phyloP scores from a whole-genome alignment of 163 green algal genomes.

The Scenedesmus sp. region DNA sequence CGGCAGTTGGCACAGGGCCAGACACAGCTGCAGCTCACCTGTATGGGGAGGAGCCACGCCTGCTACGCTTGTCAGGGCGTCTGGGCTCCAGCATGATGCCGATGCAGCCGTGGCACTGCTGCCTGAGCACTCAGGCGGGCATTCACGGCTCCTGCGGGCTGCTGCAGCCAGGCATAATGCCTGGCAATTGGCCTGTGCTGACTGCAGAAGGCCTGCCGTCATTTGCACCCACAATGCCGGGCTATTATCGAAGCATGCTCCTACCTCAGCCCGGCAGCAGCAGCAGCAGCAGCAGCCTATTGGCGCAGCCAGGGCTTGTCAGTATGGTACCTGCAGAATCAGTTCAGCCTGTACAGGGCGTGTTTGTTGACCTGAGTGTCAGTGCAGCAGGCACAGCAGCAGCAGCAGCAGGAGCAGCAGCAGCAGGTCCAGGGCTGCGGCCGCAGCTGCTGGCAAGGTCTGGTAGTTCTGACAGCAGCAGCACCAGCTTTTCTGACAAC shows the following conservation, averaged over 20 bases:
- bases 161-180: too few relatives aligned
- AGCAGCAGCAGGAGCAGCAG: not conserved
- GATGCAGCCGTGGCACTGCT: not conserved
- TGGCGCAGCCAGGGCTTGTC: not conserved
- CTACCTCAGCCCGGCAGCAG: not conserved
- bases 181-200: not conserved
- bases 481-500: too few relatives aligned
- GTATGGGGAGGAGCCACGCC: not conserved
- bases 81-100: not conserved
- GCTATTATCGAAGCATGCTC: too few relatives aligned
- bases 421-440: not conserved
- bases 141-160: too few relatives aligned
- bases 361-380: not conserved
- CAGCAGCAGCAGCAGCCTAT: not conserved
- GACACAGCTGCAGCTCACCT: not conserved
- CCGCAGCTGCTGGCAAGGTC: not conserved
- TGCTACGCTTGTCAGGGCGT: not conserved
- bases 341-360: too few relatives aligned
- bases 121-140: too few relatives aligned
- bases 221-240: too few relatives aligned
- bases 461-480: conserved; percentile 1
- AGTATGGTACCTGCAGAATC: not conserved
- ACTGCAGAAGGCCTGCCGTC: too few relatives aligned
- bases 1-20: not conserved
- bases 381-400: not conserved